phyloP scores from a whole-genome alignment of 495 filamentous ascomycete genomes.

The Cryomyces antarcticus region DNA sequence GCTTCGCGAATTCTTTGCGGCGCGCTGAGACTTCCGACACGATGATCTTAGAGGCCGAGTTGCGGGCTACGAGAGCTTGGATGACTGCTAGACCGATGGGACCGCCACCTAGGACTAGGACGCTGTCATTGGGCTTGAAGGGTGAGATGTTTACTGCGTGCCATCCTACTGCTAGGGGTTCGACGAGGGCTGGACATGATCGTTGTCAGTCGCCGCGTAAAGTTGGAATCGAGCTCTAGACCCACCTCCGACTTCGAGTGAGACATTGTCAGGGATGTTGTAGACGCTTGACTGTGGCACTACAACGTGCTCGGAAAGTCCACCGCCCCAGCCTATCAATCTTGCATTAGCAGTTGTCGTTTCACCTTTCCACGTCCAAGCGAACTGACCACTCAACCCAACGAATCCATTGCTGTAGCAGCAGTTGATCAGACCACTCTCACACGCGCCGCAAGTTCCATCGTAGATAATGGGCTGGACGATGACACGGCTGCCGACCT shows the following conservation, averaged over 20 bases:
- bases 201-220: background rate
- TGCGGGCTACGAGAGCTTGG: conserved; percentile 31
- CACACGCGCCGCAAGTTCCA: conserved; percentile 32
- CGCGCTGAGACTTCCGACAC: conserved; percentile 30
- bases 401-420: conserved; percentile 40
- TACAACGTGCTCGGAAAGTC: conserved; percentile 34
- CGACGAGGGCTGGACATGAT: conserved; percentile 26
- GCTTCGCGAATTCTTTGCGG: conserved; percentile 27
- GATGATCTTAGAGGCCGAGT: conserved; percentile 27
- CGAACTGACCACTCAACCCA: conserved; percentile 29
- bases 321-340: conserved; percentile 32
- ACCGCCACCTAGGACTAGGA: conserved; percentile 37
- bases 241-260: conserved; percentile 29
- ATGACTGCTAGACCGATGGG: conserved; percentile 43
- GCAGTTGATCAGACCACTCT: conserved; percentile 29
- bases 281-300: conserved; percentile 25
- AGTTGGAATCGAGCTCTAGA: background rate
- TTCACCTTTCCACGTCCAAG: conserved; percentile 3
- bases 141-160: conserved; percentile 37
- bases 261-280: conserved; percentile 26
- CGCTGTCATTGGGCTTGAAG: conserved; percentile 27
- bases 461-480: conserved; percentile 41
- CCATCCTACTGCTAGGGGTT: conserved; percentile 45
- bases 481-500: conserved; percentile 33
- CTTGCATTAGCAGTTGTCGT: background rate